phyloP scores from a whole-genome alignment of 345 rosid species.

The Melaleuca quinquenervia region DNA sequence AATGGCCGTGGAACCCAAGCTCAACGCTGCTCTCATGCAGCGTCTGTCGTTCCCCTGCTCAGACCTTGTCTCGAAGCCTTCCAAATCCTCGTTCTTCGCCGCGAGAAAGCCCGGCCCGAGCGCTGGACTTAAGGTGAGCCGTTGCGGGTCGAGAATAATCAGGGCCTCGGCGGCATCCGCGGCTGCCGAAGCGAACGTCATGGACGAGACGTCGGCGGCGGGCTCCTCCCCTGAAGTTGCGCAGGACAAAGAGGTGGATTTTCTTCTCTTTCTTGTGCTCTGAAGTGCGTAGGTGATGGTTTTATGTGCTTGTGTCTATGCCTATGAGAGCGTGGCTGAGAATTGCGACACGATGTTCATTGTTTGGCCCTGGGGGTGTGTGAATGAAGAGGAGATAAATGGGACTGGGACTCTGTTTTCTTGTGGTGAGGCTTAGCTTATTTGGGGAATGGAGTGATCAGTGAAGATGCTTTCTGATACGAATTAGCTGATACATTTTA shows the following conservation, averaged over 20 bases:
- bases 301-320: neutral
- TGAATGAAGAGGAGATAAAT: no score
- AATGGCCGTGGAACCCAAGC: constrained; percentile 21
- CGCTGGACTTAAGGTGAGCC: constrained; percentile 3
- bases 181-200: constrained; percentile 8
- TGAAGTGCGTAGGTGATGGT: neutral
- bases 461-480: neutral
- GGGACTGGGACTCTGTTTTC: neutral
- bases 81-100: constrained; percentile 2
- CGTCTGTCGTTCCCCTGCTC: constrained; percentile 7
- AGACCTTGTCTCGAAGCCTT: constrained; percentile 12
- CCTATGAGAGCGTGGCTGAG: neutral
- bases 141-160: constrained; percentile 1
- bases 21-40: constrained; percentile 9
- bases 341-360: neutral
- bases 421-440: neutral
- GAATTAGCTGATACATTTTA: neutral
- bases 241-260: constrained; percentile 31
- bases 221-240: constrained; percentile 2
- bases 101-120: constrained; percentile 3
- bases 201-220: constrained; percentile 3
- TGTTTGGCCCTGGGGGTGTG: neutral
- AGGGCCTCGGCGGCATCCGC: constrained; percentile 15
- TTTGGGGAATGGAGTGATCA: neutral
- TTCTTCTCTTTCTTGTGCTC: neutral